A percentile compares a stretch with the other conserved stretches of the same genome.
These are phyloP conservation scores for Pythium diclinum DNA, from an alignment of 352 stramenopile genomes.

Conservation along the genomic window DNA sequence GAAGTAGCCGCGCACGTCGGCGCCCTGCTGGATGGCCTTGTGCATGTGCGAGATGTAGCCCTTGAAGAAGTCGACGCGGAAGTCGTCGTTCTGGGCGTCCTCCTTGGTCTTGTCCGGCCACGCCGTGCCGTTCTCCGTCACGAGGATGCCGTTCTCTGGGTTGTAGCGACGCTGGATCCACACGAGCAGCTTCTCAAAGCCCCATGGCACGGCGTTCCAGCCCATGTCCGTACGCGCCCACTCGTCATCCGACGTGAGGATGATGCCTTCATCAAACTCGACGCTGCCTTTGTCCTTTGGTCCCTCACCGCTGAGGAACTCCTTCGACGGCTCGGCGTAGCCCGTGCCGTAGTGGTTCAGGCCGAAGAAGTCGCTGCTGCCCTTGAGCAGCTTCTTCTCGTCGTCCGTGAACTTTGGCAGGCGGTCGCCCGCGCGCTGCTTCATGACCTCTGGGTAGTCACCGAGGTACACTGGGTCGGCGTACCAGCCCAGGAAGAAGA, in stretches of 20 bases:
- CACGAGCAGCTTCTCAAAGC: conserved; percentile 80
- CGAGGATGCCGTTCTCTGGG: conserved; percentile 64
- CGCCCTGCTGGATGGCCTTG: conserved; percentile 42
- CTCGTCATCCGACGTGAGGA: conserved; percentile 40
- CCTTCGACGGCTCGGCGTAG: conserved; percentile 41
- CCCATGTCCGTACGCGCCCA: conserved; percentile 79
- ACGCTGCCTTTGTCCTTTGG: conserved; percentile 34
- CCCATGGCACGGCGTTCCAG: conserved; percentile 76
- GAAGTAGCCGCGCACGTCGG: conserved; percentile 82
- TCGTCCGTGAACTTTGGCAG: conserved; percentile 87
- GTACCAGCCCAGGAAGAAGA: conserved; percentile 90
- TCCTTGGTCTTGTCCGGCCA: conserved; percentile 61
- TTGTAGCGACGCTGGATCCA: conserved; percentile 88
- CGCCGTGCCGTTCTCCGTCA: conserved; percentile 92
- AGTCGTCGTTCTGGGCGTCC: conserved; percentile 68
- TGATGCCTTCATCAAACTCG: conserved; percentile 43
- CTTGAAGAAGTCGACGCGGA: conserved; percentile 78
- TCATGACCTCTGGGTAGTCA: conserved; percentile 93
- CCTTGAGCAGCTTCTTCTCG: conserved; percentile 73
- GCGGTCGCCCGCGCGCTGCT: conserved; percentile 65
- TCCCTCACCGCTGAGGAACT: conserved; percentile 35
- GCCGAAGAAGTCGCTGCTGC: conserved; percentile 91
- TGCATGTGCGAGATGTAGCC: conserved; percentile 77
- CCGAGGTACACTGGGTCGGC: conserved; percentile 90
- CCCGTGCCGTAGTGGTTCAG: conserved; percentile 92